These are phyloP conservation scores for Discostella stelligeroides DNA, from an alignment of 108 stramenopile species.

Conservation along the genomic window DNA sequence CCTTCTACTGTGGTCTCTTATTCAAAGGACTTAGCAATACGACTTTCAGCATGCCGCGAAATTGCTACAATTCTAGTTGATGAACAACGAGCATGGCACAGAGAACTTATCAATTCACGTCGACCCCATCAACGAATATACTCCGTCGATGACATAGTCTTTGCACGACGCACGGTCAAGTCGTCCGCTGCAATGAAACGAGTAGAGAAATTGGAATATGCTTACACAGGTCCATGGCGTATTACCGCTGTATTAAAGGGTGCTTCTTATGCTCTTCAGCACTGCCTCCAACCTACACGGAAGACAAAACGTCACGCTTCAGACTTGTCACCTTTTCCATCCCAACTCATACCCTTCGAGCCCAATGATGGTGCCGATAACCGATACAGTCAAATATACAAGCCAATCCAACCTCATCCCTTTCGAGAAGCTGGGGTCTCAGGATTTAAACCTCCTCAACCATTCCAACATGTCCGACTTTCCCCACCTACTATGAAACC, in stretches of 20 bases:
- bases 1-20: conserved; percentile 5
- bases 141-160: no score
- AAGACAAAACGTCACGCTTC: not conserved
- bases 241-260: not conserved
- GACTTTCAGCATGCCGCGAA: not conserved
- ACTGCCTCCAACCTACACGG: not conserved
- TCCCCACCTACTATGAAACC: no score
- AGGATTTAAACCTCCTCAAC: no score
- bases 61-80: no score
- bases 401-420: no score
- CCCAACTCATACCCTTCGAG: not conserved
- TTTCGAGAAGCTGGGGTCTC: no score
- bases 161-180: no score
- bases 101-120: conserved; percentile 8
- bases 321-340: no score
- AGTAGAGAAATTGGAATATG: not conserved
- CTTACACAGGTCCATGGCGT: conserved; percentile 1
- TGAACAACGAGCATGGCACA: conserved; percentile 21
- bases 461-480: no score
- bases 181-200: no score
- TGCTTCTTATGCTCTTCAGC: not conserved
- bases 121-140: conserved; percentile 8
- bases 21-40: not conserved
- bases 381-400: no score
- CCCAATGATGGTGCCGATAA: not conserved